A percentile compares a stretch with the other conserved stretches of the same genome.
Conservation (phyloP, 202 grass and related monocot genomes). For the Thinopyrum obtusiflorum region DNA sequence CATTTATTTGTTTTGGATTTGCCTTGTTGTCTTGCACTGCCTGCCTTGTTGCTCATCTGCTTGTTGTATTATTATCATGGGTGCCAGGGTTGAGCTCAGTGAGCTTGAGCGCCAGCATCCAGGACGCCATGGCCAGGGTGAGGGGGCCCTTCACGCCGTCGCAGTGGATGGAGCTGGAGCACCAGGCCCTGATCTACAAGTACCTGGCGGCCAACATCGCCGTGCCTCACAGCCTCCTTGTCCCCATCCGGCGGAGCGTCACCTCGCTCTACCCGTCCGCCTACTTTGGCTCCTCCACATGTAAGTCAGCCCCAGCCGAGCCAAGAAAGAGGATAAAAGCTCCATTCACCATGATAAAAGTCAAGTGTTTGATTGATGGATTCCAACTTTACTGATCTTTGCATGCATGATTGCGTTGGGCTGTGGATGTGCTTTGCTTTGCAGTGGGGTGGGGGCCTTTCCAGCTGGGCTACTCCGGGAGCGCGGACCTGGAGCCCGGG, state of each 20-base stretch:
- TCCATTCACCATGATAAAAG: conserved; percentile 47
- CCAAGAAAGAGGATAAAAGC: not conserved
- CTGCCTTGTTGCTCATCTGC: conserved; percentile 32
- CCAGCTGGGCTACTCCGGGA: conserved; percentile 83
- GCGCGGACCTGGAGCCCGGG: conserved; percentile 82
- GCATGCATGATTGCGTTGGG: conserved; percentile 14
- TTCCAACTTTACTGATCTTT: conserved; percentile 27
- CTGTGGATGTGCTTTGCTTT: not conserved
- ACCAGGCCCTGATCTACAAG: conserved; percentile 96
- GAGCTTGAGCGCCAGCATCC: conserved; percentile 66
- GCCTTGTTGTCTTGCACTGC: conserved; percentile 37
- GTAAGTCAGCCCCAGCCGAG: conserved; percentile 43
- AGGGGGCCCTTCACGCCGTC: conserved; percentile 89
- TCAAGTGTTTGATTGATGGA: not conserved
- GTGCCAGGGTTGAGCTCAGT: conserved; percentile 52
- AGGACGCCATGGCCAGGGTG: conserved; percentile 66
- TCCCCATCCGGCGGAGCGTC: conserved; percentile 79
- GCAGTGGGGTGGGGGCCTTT: conserved; percentile 87
- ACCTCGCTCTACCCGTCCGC: conserved; percentile 55
- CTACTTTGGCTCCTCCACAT: conserved; percentile 70
- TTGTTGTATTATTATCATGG: conserved; percentile 18
- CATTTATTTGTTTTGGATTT: conserved; percentile 22
- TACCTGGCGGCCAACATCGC: conserved; percentile 75
- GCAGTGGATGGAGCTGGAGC: conserved; percentile 96
- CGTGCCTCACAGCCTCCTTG: conserved; percentile 70